Conservation (phyloP, 371 early-diverging fungal species). For the Lichtheimia hyalospora region DNA sequence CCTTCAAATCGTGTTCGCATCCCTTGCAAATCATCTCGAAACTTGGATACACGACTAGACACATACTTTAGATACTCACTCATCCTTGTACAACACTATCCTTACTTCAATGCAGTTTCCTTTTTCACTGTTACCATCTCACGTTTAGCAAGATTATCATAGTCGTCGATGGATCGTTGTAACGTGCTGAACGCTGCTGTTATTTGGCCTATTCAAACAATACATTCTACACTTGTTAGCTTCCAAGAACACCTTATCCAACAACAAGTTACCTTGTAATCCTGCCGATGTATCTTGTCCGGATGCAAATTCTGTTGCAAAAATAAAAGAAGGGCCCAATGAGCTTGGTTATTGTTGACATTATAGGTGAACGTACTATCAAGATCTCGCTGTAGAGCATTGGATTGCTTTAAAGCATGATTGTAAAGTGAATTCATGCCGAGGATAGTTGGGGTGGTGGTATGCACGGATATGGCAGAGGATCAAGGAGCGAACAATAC, state of each 20-base stretch:
- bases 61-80: background rate
- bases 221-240: background rate
- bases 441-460: no score
- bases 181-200: slow-evolving; percentile 65
- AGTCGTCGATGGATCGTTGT: slow-evolving; percentile 71
- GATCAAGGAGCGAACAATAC: no score
- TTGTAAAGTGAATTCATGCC: slow-evolving; percentile 65
- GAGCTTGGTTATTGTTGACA: background rate
- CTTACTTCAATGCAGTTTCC: slow-evolving; percentile 73
- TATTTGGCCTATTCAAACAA: slow-evolving; percentile 62
- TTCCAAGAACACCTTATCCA: background rate
- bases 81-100: slow-evolving; percentile 1
- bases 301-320: slow-evolving; percentile 47
- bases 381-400: slow-evolving; percentile 56
- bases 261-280: slow-evolving; percentile 50
- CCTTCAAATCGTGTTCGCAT: slow-evolving; percentile 56
- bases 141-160: slow-evolving; percentile 70
- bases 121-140: slow-evolving; percentile 75
- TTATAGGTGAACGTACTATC: slow-evolving; percentile 30
- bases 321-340: background rate
- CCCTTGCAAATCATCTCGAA: slow-evolving; percentile 63
- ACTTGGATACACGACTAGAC: slow-evolving; percentile 61
- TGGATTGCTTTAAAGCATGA: slow-evolving; percentile 61
- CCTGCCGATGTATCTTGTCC: slow-evolving; percentile 62
- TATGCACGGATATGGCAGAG: no score